Percentiles rank a stretch among this genome's conserved stretches.
These are phyloP conservation scores for Euphorbia pulcherrima DNA, from an alignment of 345 rosid genomes.

Conservation along the genomic window DNA sequence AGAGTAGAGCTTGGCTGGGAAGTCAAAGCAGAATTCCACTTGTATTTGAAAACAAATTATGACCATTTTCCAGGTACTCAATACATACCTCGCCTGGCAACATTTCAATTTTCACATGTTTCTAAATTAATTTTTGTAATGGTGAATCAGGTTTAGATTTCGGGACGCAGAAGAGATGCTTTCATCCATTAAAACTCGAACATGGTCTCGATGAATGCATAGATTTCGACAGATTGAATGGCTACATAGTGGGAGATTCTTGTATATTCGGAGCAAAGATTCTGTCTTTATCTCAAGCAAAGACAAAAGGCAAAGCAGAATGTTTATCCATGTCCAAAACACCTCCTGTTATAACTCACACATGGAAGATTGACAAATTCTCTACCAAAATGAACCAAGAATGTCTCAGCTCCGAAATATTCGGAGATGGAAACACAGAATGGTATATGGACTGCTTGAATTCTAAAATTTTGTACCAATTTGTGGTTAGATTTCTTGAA, in stretches of 20 bases:
- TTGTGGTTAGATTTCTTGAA: background rate
- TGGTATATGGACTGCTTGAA: background rate
- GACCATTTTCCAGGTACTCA: conserved; percentile 31
- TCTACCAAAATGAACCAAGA: conserved; percentile 18
- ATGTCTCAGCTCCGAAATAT: conserved; percentile 24
- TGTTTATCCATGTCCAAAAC: conserved; percentile 28
- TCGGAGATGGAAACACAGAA: conserved; percentile 16
- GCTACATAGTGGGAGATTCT: conserved; percentile 27
- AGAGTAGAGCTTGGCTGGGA: conserved; percentile 46
- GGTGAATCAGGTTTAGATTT: conserved; percentile 22
- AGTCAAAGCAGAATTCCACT: conserved; percentile 37
- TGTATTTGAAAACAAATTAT: conserved; percentile 44
- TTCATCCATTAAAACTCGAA: conserved; percentile 33
- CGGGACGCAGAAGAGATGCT: conserved; percentile 27
- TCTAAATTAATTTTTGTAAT: background rate
- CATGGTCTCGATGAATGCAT: conserved; percentile 41
- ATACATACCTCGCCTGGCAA: conserved; percentile 9
- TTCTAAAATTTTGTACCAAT: no score
- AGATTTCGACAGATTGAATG: conserved; percentile 17
- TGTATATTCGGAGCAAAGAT: conserved; percentile 41
- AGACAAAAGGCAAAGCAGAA: conserved; percentile 31
- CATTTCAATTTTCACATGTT: background rate
- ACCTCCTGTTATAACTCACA: conserved; percentile 8
- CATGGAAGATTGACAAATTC: conserved; percentile 41
- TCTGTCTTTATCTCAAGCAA: conserved; percentile 33